phyloP scores from a whole-genome alignment of 129 eudicot species.

The Flaveria ramosissima region DNA sequence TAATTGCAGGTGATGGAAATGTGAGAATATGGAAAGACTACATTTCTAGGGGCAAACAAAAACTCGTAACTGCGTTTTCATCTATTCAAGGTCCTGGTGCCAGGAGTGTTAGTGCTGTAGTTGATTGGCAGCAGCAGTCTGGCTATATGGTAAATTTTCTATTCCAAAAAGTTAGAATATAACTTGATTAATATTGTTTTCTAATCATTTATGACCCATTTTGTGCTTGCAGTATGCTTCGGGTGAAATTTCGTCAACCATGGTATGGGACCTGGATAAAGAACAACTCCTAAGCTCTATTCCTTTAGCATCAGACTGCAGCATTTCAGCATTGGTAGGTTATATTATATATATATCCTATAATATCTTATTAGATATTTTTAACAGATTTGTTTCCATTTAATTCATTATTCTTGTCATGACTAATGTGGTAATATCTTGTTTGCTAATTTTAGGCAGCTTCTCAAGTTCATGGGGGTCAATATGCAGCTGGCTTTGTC shows the following conservation, averaged over 20 bases:
- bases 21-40: conserved; percentile 88
- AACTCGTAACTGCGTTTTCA: conserved; percentile 88
- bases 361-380: neutral
- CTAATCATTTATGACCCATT: neutral
- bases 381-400: neutral
- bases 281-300: conserved; percentile 83
- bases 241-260: conserved; percentile 80
- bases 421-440: neutral
- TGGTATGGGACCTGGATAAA: conserved; percentile 96
- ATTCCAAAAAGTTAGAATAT: neutral
- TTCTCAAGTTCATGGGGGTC: conserved; percentile 90
- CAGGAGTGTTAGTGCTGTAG: conserved; percentile 77
- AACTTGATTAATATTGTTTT: neutral
- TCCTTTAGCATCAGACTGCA: conserved; percentile 69
- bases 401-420: neutral
- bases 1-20: conserved; percentile 69
- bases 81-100: conserved; percentile 82
- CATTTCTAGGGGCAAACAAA: conserved; percentile 54
- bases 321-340: conserved; percentile 84
- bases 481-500: conserved; percentile 85
- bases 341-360: neutral
- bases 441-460: conserved; percentile 55
- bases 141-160: conserved; percentile 66
- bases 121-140: conserved; percentile 98
- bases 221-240: conserved; percentile 64